phyloP scores from a whole-genome alignment of 139 green algal species.

The Micractinium conductrix region DNA sequence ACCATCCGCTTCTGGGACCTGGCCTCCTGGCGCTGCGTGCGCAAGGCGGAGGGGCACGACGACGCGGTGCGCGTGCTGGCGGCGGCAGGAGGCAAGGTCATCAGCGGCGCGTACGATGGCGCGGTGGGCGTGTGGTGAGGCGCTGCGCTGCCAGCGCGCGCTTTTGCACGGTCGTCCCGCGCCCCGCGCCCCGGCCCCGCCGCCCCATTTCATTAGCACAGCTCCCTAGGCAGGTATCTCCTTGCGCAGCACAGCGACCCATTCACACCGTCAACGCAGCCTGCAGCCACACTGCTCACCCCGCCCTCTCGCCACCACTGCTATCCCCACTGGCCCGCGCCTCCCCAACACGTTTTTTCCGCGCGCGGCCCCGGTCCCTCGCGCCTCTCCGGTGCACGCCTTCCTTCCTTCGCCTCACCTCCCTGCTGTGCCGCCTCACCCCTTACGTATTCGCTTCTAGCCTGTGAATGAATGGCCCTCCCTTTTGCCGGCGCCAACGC shows the following conservation, averaged over 20 bases:
- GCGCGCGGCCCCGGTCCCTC: not conserved
- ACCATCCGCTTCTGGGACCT: constrained; percentile 92
- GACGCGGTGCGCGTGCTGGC: constrained; percentile 93
- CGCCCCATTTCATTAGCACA: not conserved
- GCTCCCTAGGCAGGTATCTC: not conserved
- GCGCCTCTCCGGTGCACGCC: not conserved
- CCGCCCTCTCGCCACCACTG: not conserved
- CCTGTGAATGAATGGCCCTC: constrained; percentile 5
- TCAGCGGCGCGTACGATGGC: constrained; percentile 92
- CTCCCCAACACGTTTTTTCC: not conserved
- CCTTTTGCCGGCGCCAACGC: no score
- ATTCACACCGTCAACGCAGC: not conserved
- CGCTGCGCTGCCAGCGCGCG: no score
- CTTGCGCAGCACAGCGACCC: not conserved
- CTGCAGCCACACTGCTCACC: not conserved
- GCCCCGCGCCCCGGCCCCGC: not conserved
- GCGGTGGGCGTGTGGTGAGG: constrained; percentile 86
- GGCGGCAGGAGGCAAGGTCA: constrained; percentile 75
- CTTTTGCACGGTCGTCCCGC: no score
- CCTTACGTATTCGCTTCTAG: not conserved
- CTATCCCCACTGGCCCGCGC: not conserved
- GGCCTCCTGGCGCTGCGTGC: constrained; percentile 80
- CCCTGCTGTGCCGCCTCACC: not conserved
- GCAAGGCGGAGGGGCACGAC: constrained; percentile 89
- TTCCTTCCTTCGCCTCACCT: not conserved